phyloP scores from a whole-genome alignment of 495 filamentous ascomycete species.

The Xylaria intraflava region DNA sequence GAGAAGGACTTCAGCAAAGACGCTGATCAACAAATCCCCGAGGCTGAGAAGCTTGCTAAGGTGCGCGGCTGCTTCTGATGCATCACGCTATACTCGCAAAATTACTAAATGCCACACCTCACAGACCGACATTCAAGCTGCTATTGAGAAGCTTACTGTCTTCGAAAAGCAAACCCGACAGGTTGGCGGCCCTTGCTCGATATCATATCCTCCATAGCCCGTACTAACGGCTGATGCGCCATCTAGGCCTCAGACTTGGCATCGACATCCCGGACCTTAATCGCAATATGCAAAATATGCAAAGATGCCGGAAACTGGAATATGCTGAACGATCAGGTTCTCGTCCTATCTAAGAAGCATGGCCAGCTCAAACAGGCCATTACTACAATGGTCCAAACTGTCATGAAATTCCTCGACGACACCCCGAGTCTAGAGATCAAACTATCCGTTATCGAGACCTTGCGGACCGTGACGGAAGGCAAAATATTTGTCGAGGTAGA shows the following conservation, averaged over 20 bases:
- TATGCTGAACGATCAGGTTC: constrained; percentile 90
- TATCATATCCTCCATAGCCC: constrained; percentile 4
- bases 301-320: constrained; percentile 89
- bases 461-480: constrained; percentile 95
- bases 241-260: constrained; percentile 84
- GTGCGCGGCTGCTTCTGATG: constrained; percentile 37
- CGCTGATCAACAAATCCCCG: constrained; percentile 82
- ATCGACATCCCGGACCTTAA: constrained; percentile 81
- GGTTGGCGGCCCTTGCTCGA: constrained; percentile 40
- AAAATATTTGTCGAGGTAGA: constrained; percentile 99
- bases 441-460: constrained; percentile 84
- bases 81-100: constrained; percentile 10
- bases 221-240: constrained; percentile 12
- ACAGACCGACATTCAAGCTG: constrained; percentile 71
- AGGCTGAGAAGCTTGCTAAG: constrained; percentile 81
- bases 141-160: constrained; percentile 83
- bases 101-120: not conserved
- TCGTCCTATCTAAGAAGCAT: constrained; percentile 97
- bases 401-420: constrained; percentile 85
- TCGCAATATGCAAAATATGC: constrained; percentile 86
- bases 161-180: constrained; percentile 97
- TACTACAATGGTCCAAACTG: constrained; percentile 96
- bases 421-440: constrained; percentile 74
- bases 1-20: constrained; percentile 81
- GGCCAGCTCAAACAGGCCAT: constrained; percentile 97